Evolutionary conservation across 2,329 filamentous ascomycete genomes (phyloP), one percentile per base, ranked within the genome.

Genomic region (Sclerotinia spermophila): DNA sequence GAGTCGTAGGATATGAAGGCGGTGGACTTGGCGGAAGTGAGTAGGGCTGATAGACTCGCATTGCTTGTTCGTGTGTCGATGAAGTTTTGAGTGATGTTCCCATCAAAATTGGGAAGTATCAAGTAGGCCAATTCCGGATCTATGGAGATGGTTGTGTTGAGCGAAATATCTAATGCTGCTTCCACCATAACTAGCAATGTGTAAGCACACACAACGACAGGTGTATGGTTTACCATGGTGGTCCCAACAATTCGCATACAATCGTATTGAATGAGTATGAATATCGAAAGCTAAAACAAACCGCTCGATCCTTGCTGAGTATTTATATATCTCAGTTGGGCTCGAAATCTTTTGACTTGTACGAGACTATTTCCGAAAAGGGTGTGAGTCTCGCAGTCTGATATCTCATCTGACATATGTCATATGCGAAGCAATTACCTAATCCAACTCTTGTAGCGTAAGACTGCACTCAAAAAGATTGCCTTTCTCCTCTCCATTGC

Each of bases 1-100:
- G 15, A 5, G 35, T 55, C 48, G 27, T 67, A 67, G 38, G 65
- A 67, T 42, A 56, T 67, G 27, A 67, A 67, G 24, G 40, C 38
- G 13, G 38, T 24, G 17, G 48, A 40, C 21, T 51, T 53, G 8
- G 65, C 53, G 15, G 65, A 55, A n/a, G 51, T 21, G 13, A 45
- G 15, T 5, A 33, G 38, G 21, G n/a, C 10, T 30, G 48, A 44
- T 35, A 58, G 10, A 17, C 15, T 55, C 2, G 8, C 10, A 24
- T 56, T 59, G 33, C 13, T 33, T 21, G 65, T 45, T 30, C 40
- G 10, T 33, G 65, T 67, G 13, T 40, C 45, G 61, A 40, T 6
- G 17, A 48, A 65, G 44, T 15, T 48, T 15, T 17, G 27, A 11
- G 5, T 65, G 44, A 65, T 45, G 1, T 62, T 62, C n/a, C 59